Percentiles rank a stretch among this genome's conserved stretches.
Conservation (phyloP, 441 rosid genomes). For the Croton laevigatus region DNA sequence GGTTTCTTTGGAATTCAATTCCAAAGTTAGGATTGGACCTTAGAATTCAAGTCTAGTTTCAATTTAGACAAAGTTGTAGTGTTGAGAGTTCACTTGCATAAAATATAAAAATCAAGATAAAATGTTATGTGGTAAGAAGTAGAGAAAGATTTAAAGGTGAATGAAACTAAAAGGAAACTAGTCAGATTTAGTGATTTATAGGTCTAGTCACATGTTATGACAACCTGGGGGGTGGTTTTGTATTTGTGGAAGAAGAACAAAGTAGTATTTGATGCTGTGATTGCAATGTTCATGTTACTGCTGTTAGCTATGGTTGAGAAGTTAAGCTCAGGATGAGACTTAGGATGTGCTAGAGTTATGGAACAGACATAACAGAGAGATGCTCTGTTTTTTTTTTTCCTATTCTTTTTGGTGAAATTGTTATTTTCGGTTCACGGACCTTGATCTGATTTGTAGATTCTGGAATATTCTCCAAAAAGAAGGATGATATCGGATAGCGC, state of each 20-base stretch:
- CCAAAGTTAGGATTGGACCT: background rate
- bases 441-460: background rate
- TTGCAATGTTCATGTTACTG: background rate
- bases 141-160: background rate
- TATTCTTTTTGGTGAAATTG: background rate
- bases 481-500: background rate
- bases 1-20: background rate
- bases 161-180: background rate
- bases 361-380: background rate
- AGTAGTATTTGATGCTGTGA: background rate
- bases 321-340: background rate
- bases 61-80: background rate
- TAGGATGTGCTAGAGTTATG: background rate
- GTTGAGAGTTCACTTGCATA: too few species aligned
- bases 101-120: too few species aligned
- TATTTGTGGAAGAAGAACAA: background rate
- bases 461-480: background rate
- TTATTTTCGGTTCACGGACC: background rate
- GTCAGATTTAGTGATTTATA: background rate
- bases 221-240: background rate
- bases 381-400: background rate
- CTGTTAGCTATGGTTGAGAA: background rate
- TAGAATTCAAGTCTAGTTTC: background rate
- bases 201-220: background rate
- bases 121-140: background rate